Percentiles rank a stretch among this genome's conserved stretches.
These are phyloP conservation scores for Dendrobium nobile DNA, from an alignment of 106 monocot genomes.

Conservation along the genomic window DNA sequence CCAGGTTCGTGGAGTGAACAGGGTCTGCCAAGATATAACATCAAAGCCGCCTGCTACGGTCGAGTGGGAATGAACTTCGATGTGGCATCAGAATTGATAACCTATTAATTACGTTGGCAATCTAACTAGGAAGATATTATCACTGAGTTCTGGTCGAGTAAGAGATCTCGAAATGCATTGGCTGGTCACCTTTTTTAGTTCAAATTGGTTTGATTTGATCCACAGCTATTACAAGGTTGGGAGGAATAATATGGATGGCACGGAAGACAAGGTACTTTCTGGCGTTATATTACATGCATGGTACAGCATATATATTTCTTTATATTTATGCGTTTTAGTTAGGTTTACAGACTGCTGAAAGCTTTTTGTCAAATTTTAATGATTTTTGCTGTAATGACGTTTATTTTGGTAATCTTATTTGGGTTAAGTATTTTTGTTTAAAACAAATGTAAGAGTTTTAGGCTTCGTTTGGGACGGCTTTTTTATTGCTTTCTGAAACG, in stretches of 20 bases:
- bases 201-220: background rate
- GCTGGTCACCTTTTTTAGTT: background rate
- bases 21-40: conserved; percentile 82
- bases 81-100: background rate
- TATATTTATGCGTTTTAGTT: background rate
- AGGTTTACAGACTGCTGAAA: background rate
- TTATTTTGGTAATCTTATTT: background rate
- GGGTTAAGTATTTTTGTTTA: too few species aligned
- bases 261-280: background rate
- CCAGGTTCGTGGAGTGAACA: conserved; percentile 80
- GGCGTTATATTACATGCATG: background rate
- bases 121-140: background rate
- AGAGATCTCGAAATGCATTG: background rate
- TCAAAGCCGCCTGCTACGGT: conserved; percentile 93
- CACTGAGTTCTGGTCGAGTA: background rate
- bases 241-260: background rate
- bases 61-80: conserved; percentile 61
- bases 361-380: background rate
- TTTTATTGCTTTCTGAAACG: too few species aligned
- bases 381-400: background rate
- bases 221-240: background rate
- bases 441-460: too few species aligned
- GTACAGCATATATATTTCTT: background rate
- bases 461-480: too few species aligned
- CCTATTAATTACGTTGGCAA: background rate